Evolutionary conservation across 2,329 filamentous ascomycete species (phyloP).

Genomic region (Cladophialophora psammophila): DNA sequence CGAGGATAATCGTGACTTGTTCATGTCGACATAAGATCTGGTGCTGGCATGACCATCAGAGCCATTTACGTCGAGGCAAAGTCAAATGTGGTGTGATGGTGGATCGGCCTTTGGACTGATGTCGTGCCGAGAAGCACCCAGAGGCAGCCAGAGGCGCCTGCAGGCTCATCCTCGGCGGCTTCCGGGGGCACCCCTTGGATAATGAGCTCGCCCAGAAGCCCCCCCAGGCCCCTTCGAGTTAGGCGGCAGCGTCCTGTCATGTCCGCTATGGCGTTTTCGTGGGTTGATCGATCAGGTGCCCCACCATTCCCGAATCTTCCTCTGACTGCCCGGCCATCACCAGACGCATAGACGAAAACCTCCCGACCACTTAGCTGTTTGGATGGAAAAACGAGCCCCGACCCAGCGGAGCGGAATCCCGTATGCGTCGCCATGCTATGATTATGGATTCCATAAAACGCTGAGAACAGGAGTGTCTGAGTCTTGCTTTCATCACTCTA

Average conservation of each 20-base stretch:
- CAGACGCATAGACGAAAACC: slow-evolving; percentile 14
- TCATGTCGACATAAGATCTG: not conserved
- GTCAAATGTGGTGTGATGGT: slow-evolving; percentile 12
- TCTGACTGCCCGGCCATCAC: slow-evolving; percentile 10
- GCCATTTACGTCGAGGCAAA: not conserved
- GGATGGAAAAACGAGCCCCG: not conserved
- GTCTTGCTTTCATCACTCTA: slow-evolving; percentile 14
- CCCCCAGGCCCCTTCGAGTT: not conserved
- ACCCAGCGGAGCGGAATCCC: slow-evolving; percentile 31
- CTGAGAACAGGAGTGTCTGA: slow-evolving; percentile 1
- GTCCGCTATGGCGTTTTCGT: slow-evolving; percentile 1
- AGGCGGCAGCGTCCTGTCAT: not conserved
- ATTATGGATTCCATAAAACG: slow-evolving; percentile 26
- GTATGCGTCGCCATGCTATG: not conserved
- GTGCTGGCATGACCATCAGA: slow-evolving; percentile 5
- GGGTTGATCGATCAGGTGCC: slow-evolving; percentile 13
- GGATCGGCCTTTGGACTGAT: not conserved
- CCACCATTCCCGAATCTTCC: slow-evolving; percentile 3
- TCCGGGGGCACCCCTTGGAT: not conserved
- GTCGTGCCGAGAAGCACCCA: slow-evolving; percentile 9
- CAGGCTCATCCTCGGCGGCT: slow-evolving; percentile 11
- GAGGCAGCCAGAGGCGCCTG: not conserved
- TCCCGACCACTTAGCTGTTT: slow-evolving; percentile 6
- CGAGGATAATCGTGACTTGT: not conserved
- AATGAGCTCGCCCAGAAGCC: slow-evolving; percentile 1